Conservation (phyloP, 345 rosid genomes). For the Excoecaria cochinchinensis region DNA sequence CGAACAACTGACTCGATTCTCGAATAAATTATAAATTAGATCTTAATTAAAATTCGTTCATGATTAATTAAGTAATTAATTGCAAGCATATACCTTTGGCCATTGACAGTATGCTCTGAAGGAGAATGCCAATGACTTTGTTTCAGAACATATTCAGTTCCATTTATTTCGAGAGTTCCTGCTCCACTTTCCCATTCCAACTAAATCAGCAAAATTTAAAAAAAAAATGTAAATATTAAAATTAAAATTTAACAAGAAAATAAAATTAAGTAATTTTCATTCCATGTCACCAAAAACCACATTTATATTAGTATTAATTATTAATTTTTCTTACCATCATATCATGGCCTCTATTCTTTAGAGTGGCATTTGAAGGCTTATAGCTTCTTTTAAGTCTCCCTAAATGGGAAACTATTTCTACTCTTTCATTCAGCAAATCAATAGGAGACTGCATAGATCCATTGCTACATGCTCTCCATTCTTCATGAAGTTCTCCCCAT, state of each 20-base stretch:
- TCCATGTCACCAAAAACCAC: too few relatives aligned
- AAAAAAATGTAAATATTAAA: neutral
- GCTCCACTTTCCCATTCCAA: slow-evolving; percentile 50
- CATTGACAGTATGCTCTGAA: slow-evolving; percentile 56
- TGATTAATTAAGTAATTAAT: too few relatives aligned
- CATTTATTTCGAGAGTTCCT: slow-evolving; percentile 44
- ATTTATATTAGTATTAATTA: neutral
- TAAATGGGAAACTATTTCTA: slow-evolving; percentile 45
- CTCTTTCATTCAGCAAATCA: slow-evolving; percentile 56
- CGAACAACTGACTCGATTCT: too few relatives aligned
- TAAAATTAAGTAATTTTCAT: neutral
- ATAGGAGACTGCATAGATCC: slow-evolving; percentile 90
- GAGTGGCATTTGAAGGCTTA: slow-evolving; percentile 50
- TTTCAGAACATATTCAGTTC: slow-evolving; percentile 38
- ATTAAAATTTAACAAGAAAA: neutral
- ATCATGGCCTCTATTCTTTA: slow-evolving; percentile 83
- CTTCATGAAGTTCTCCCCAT: slow-evolving; percentile 69
- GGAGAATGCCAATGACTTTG: slow-evolving; percentile 72
- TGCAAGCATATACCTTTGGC: slow-evolving; percentile 30
- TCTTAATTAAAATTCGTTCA: too few relatives aligned
- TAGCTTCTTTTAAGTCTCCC: slow-evolving; percentile 53
- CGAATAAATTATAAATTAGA: too few relatives aligned
- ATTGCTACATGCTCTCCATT: slow-evolving; percentile 58
- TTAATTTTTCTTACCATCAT: slow-evolving; percentile 49
- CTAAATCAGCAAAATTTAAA: slow-evolving; percentile 34